Conservation (phyloP, 208 protist species). For the Crithidia acanthocephali region DNA sequence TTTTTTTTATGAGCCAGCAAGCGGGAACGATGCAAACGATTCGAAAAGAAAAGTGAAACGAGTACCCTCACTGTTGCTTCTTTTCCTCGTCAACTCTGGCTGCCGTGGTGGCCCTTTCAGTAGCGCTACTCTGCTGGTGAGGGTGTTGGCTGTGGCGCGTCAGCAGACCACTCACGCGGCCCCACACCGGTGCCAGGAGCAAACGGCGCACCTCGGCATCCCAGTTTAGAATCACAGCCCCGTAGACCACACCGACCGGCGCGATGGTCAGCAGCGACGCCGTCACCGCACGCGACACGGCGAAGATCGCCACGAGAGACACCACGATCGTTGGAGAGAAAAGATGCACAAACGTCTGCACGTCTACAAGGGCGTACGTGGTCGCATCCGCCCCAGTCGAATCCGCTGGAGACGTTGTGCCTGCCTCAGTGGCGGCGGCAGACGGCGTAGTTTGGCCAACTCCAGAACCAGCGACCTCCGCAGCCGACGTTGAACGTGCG, state of each 20-base stretch:
- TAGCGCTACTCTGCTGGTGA: neutral
- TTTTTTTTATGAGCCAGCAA: no score
- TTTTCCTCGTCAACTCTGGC: neutral
- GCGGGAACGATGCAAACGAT: no score
- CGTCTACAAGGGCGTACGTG: neutral
- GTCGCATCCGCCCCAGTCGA: no score
- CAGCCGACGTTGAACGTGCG: no score
- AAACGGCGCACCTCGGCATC: constrained; percentile 43
- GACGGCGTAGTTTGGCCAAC: no score
- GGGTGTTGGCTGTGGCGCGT: neutral
- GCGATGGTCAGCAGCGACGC: constrained; percentile 15
- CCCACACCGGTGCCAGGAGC: constrained; percentile 18
- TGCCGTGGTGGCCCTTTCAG: no score
- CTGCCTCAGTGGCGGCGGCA: no score
- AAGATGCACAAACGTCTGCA: constrained; percentile 12
- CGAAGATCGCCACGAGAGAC: constrained; percentile 25
- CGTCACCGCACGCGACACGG: constrained; percentile 23
- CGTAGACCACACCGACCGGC: constrained; percentile 26
- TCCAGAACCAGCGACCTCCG: no score
- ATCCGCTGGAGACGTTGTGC: no score
- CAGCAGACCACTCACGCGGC: neutral
- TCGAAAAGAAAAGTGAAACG: no score
- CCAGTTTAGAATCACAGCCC: constrained; percentile 25
- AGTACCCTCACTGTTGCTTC: neutral
- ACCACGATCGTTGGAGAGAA: constrained; percentile 12